Conservation (phyloP, 148 eudicot species). For the Chenopodium quinoa region DNA sequence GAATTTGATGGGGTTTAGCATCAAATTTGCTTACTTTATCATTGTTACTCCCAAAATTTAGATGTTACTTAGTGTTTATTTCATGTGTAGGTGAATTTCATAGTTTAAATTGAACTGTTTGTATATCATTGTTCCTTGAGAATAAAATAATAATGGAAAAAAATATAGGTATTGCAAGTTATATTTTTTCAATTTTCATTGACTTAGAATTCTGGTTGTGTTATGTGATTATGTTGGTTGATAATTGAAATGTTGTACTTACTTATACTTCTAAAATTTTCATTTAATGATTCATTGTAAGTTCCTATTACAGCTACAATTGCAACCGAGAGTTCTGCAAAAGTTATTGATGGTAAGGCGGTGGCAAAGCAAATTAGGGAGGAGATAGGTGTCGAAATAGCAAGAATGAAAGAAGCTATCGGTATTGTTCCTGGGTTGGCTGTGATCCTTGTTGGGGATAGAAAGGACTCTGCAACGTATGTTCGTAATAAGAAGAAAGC, state of each 20-base stretch:
- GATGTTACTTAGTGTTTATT: too few species aligned
- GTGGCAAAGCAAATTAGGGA: slow-evolving; percentile 74
- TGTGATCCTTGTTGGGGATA: slow-evolving; percentile 87
- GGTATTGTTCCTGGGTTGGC: slow-evolving; percentile 92
- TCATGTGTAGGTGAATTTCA: too few species aligned
- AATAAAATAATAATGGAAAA: too few species aligned
- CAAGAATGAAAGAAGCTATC: slow-evolving; percentile 69
- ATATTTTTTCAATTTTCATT: not conserved
- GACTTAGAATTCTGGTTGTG: not conserved
- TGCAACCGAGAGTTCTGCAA: slow-evolving; percentile 52
- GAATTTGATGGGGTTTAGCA: not conserved
- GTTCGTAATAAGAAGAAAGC: slow-evolving; percentile 93
- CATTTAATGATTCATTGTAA: not conserved
- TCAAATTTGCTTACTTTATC: too few species aligned
- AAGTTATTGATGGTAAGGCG: slow-evolving; percentile 75
- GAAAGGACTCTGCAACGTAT: slow-evolving; percentile 89
- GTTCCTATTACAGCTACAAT: slow-evolving; percentile 44
- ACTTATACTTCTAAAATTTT: not conserved
- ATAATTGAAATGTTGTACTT: not conserved
- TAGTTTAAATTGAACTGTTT: too few species aligned
- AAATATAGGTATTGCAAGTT: too few species aligned
- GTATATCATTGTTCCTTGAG: too few species aligned
- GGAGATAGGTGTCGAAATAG: slow-evolving; percentile 68
- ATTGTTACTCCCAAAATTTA: too few species aligned
- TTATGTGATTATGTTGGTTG: not conserved